Conservation (phyloP, 2,329 filamentous ascomycete species). For the Teratosphaeria destructans region DNA sequence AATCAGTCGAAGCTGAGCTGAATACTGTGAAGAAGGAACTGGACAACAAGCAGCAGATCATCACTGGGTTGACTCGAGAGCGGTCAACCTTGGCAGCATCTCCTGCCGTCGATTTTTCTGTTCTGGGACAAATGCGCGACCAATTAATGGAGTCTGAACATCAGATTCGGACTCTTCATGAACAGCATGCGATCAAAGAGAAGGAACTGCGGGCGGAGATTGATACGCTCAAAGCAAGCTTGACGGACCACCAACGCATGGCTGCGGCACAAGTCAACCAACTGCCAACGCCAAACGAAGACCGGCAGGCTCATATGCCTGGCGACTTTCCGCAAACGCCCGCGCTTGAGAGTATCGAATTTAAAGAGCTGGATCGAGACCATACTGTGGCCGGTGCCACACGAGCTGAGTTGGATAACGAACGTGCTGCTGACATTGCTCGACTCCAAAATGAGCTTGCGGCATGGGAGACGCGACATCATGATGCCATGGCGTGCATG, state of each 20-base stretch:
- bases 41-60: slow-evolving; percentile 93
- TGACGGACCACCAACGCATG: slow-evolving; percentile 28
- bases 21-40: slow-evolving; percentile 83
- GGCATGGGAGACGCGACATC: slow-evolving; percentile 67
- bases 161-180: slow-evolving; percentile 63
- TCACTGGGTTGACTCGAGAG: slow-evolving; percentile 85
- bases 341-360: slow-evolving; percentile 12
- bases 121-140: slow-evolving; percentile 76
- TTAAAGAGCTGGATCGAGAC: slow-evolving; percentile 19
- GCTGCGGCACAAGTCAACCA: slow-evolving; percentile 6
- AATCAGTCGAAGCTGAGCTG: slow-evolving; percentile 79
- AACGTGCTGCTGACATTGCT: slow-evolving; percentile 44
- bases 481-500: slow-evolving; percentile 58
- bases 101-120: slow-evolving; percentile 76
- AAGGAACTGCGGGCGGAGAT: slow-evolving; percentile 64
- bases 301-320: slow-evolving; percentile 22
- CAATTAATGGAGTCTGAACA: slow-evolving; percentile 78
- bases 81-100: slow-evolving; percentile 73
- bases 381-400: slow-evolving; percentile 14
- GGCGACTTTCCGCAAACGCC: slow-evolving; percentile 31
- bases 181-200: slow-evolving; percentile 63
- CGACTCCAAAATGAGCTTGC: slow-evolving; percentile 61
- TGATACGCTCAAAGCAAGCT: slow-evolving; percentile 51
- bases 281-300: slow-evolving; percentile 14
- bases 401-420: slow-evolving; percentile 5